A percentile compares a stretch with the other conserved stretches of the same genome.
Conservation (phyloP, 352 stramenopile genomes). For the Globisporangium acanthophoron region DNA sequence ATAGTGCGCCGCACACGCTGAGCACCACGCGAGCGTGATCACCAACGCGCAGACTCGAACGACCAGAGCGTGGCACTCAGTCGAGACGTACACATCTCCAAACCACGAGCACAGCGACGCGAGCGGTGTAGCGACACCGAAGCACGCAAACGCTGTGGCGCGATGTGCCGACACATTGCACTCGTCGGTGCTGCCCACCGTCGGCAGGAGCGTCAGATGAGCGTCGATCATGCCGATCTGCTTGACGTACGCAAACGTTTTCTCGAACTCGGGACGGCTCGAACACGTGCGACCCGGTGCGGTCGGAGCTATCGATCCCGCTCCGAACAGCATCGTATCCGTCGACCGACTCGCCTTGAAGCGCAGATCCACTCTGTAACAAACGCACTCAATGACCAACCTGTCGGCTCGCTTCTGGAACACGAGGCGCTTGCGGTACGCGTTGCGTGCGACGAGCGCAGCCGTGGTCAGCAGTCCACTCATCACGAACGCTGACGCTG, state of each 20-base stretch:
- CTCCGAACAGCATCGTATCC: not conserved
- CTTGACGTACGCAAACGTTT: conserved; percentile 7
- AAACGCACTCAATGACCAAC: conserved; percentile 3
- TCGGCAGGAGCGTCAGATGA: not conserved
- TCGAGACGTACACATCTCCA: not conserved
- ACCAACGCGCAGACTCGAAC: not conserved
- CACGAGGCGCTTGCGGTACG: conserved; percentile 3
- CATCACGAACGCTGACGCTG: not conserved
- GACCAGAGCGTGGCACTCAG: not conserved
- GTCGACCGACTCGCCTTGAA: not conserved
- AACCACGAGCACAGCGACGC: not conserved
- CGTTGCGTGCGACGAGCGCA: conserved; percentile 7
- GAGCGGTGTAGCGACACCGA: not conserved
- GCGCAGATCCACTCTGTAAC: conserved; percentile 3
- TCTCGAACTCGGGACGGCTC: not conserved
- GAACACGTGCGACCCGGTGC: not conserved
- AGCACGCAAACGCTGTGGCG: not conserved
- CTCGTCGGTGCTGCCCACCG: too few species aligned
- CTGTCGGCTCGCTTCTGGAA: not conserved
- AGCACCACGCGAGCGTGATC: not conserved
- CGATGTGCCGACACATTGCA: not conserved
- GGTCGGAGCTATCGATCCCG: not conserved
- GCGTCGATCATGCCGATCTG: conserved; percentile 1
- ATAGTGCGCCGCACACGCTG: not conserved
- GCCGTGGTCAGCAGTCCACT: conserved; percentile 6